Percentiles rank a stretch among this genome's conserved stretches.
These are phyloP conservation scores for Mycena galericulata DNA, from an alignment of 768 basidiomycete genomes.

Conservation along the genomic window DNA sequence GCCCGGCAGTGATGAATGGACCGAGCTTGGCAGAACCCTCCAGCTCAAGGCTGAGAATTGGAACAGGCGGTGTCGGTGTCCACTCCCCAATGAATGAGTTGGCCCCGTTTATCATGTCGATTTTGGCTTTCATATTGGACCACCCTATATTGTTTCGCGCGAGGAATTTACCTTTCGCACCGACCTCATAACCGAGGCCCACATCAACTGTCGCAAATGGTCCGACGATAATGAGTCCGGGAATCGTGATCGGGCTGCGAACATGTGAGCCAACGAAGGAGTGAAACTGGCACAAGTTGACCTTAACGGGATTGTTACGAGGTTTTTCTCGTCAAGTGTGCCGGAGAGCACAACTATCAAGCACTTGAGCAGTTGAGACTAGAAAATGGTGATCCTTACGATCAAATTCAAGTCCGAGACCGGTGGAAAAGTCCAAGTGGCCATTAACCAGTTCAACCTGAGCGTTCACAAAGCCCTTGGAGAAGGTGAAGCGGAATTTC, in stretches of 20 bases:
- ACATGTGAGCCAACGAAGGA: too few relatives aligned
- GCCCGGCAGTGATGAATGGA: not conserved
- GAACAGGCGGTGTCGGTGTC: not conserved
- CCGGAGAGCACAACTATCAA: too few relatives aligned
- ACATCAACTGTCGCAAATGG: not conserved
- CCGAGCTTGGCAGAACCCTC: not conserved
- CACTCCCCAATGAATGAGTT: too few relatives aligned
- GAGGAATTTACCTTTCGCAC: not conserved
- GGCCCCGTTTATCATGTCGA: not conserved
- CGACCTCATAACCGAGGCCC: not conserved
- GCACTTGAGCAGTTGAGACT: too few relatives aligned
- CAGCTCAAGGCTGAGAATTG: slow-evolving; percentile 1
- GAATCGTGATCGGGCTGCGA: slow-evolving; percentile 1
- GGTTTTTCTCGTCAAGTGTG: too few relatives aligned
- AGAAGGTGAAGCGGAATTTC: too few relatives aligned
- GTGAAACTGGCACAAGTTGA: too few relatives aligned
- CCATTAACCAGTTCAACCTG: too few relatives aligned
- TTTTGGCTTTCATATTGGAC: slow-evolving; percentile 5
- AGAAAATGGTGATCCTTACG: too few relatives aligned
- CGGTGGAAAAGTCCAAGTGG: too few relatives aligned
- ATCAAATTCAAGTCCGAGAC: too few relatives aligned
- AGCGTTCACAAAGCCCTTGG: too few relatives aligned
- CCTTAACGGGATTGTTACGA: not conserved
- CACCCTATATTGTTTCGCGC: slow-evolving; percentile 13
- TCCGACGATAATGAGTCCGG: not conserved